Percentiles rank a stretch among this genome's conserved stretches.
phyloP scores from a whole-genome alignment of 2,329 filamentous ascomycete genomes.

The Aureobasidium musti region DNA sequence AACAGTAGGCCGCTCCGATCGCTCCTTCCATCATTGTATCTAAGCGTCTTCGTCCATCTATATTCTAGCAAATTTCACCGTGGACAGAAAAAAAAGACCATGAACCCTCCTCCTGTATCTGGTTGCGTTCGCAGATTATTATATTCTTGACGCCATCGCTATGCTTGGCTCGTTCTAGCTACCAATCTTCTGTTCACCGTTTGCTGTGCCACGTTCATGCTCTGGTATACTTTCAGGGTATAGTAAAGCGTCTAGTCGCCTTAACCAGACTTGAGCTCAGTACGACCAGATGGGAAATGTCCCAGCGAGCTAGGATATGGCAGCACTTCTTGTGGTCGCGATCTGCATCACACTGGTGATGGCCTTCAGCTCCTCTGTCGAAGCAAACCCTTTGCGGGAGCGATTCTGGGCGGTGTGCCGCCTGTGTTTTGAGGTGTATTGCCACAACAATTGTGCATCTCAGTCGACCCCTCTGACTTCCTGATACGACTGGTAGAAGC shows the following conservation, averaged over 20 bases:
- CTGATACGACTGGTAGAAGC: conserved; percentile 37
- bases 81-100: not conserved
- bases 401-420: not conserved
- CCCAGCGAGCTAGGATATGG: not conserved
- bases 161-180: not conserved
- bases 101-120: not conserved
- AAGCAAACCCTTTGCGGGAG: not conserved
- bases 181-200: not conserved
- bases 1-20: too few species aligned
- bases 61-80: not conserved
- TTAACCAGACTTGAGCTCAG: not conserved
- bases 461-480: not conserved
- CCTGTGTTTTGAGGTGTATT: not conserved
- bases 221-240: not conserved
- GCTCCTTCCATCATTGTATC: too few species aligned
- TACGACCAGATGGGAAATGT: not conserved
- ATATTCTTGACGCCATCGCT: not conserved
- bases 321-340: not conserved
- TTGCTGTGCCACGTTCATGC: not conserved
- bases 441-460: not conserved
- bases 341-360: not conserved
- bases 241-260: not conserved
- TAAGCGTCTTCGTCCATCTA: not conserved
- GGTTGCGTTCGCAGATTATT: not conserved
- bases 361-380: not conserved